Evolutionary conservation across 352 stramenopile genomes (phyloP).

Genomic region (Pythium angustatum): DNA sequence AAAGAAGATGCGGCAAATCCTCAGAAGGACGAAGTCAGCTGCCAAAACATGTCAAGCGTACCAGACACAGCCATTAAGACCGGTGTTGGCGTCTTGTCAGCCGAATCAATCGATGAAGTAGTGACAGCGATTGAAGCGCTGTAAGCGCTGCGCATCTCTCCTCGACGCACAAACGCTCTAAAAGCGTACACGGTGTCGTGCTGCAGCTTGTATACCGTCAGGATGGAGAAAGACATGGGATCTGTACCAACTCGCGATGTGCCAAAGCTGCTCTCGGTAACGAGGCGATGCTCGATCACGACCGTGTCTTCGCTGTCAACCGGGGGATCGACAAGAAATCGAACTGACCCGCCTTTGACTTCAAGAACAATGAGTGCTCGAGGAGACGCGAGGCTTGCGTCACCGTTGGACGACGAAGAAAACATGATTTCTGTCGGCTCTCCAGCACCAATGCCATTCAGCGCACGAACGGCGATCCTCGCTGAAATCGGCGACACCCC

Average conservation of each 20-base stretch:
- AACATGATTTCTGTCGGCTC: constrained; percentile 25
- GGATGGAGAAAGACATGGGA: neutral
- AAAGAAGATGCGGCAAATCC: neutral
- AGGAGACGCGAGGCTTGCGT: neutral
- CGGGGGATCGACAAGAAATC: constrained; percentile 8
- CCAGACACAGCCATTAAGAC: constrained; percentile 38
- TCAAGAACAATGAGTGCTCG: constrained; percentile 3
- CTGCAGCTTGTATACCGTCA: constrained; percentile 47
- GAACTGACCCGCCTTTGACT: constrained; percentile 20
- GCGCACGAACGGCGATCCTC: constrained; percentile 40
- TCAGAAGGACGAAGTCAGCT: neutral
- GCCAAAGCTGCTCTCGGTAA: constrained; percentile 26
- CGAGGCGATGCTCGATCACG: constrained; percentile 39
- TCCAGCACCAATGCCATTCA: constrained; percentile 41
- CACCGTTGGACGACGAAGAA: neutral
- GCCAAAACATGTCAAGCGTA: constrained; percentile 21
- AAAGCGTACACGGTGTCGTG: constrained; percentile 57
- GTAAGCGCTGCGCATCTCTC: constrained; percentile 30
- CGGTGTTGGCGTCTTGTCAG: constrained; percentile 44
- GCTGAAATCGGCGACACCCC: neutral
- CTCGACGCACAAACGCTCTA: constrained; percentile 29
- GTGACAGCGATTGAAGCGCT: constrained; percentile 31
- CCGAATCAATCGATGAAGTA: constrained; percentile 29
- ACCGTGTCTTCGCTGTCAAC: neutral
- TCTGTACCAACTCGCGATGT: constrained; percentile 24